Percentiles rank a stretch among this genome's conserved stretches.
phyloP scores from a whole-genome alignment of 352 stramenopile genomes.

The Phytophthora pinifolia region DNA sequence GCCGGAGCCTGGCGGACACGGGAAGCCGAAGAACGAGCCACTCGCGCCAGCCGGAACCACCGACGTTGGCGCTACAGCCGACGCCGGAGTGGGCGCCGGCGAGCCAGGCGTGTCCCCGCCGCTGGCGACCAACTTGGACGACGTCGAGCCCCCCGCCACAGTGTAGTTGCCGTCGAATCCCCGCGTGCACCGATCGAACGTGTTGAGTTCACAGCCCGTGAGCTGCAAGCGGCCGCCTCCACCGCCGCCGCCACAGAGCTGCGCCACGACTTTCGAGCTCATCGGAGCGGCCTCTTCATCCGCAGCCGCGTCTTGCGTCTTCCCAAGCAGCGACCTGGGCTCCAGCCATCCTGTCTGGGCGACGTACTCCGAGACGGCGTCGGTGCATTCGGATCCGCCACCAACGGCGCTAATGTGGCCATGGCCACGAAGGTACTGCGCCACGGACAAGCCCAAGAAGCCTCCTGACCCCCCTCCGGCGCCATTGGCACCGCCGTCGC shows the following conservation, averaged over 20 bases:
- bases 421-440: slow-evolving; percentile 54
- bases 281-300: slow-evolving; percentile 24
- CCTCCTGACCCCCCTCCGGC: slow-evolving; percentile 72
- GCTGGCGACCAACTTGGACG: slow-evolving; percentile 23
- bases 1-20: slow-evolving; percentile 71
- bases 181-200: slow-evolving; percentile 64
- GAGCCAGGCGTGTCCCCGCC: slow-evolving; percentile 15
- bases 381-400: slow-evolving; percentile 58
- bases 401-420: slow-evolving; percentile 73
- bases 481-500: slow-evolving; percentile 52
- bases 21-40: slow-evolving; percentile 78
- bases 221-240: slow-evolving; percentile 71
- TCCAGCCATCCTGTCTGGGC: slow-evolving; percentile 20
- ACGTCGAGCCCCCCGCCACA: slow-evolving; percentile 58
- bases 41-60: slow-evolving; percentile 41
- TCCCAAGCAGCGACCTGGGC: slow-evolving; percentile 11
- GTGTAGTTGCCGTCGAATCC: slow-evolving; percentile 82
- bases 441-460: slow-evolving; percentile 65
- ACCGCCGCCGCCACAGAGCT: slow-evolving; percentile 68
- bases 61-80: slow-evolving; percentile 19
- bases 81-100: slow-evolving; percentile 22
- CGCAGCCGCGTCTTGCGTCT: slow-evolving; percentile 18
- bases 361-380: slow-evolving; percentile 28
- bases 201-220: slow-evolving; percentile 62
- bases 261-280: slow-evolving; percentile 25